Conservation (phyloP, 139 green algal species). For the Auxenochlorella protothecoides region DNA sequence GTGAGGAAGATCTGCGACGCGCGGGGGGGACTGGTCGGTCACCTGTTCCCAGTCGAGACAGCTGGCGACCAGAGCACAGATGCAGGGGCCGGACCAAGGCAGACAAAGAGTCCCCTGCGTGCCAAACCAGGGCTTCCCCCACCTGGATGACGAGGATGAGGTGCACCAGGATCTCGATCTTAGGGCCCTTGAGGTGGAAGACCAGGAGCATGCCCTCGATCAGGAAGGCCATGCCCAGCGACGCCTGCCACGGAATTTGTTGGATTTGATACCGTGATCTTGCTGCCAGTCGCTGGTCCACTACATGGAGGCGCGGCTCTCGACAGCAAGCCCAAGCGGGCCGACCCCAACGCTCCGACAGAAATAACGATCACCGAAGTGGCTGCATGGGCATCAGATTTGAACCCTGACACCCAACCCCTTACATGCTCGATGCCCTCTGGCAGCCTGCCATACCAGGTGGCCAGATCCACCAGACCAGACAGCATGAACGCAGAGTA, state of each 20-base stretch:
- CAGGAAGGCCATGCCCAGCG: constrained; percentile 43
- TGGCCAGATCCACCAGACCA: constrained; percentile 37
- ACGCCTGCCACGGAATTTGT: constrained; percentile 22
- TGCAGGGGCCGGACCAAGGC: not conserved
- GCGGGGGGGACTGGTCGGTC: not conserved
- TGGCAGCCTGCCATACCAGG: constrained; percentile 16
- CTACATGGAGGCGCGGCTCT: too few relatives aligned
- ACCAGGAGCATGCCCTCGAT: constrained; percentile 48
- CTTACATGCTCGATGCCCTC: constrained; percentile 24
- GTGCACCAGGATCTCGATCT: constrained; percentile 45
- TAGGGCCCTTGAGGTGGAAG: constrained; percentile 54
- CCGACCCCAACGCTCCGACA: too few relatives aligned
- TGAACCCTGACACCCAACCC: too few relatives aligned
- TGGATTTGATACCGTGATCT: too few relatives aligned
- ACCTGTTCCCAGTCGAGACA: too few relatives aligned
- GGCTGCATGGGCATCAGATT: too few relatives aligned
- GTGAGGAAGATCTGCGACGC: constrained; percentile 17
- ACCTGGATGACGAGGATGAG: constrained; percentile 35
- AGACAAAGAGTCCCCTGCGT: too few relatives aligned
- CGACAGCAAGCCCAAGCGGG: too few relatives aligned
- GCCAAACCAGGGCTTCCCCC: not conserved
- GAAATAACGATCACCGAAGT: too few relatives aligned
- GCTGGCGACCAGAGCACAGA: not conserved
- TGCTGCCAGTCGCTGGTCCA: too few relatives aligned
- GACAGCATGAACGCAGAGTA: constrained; percentile 32